These are phyloP conservation scores for Bacterosira constricta DNA, from an alignment of 108 stramenopile genomes.

Conservation along the genomic window DNA sequence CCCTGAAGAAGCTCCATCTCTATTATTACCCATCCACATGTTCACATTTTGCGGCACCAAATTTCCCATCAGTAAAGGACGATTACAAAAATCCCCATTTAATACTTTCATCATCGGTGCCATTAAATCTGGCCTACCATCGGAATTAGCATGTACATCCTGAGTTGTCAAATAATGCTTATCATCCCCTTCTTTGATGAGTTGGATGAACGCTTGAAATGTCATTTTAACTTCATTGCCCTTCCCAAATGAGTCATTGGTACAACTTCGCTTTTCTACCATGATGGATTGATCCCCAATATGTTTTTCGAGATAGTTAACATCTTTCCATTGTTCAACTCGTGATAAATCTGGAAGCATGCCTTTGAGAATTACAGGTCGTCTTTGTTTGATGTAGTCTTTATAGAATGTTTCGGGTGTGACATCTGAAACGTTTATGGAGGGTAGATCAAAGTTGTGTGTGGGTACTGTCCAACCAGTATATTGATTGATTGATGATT, in stretches of 20 bases:
- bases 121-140: conserved; percentile 61
- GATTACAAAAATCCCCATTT: conserved; percentile 62
- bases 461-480: conserved; percentile 43
- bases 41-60: conserved; percentile 83
- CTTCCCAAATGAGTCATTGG: conserved; percentile 40
- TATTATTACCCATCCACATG: conserved; percentile 87
- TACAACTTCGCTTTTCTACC: conserved; percentile 42
- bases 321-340: conserved; percentile 2
- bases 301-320: neutral
- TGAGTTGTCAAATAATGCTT: conserved; percentile 62
- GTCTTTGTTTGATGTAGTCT: conserved; percentile 44
- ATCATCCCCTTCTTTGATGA: conserved; percentile 13
- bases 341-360: conserved; percentile 22
- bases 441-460: conserved; percentile 11
- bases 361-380: conserved; percentile 50
- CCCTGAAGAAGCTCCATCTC: conserved; percentile 59
- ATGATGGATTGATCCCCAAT: conserved; percentile 16
- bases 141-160: conserved; percentile 42
- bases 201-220: conserved; percentile 28
- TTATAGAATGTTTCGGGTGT: conserved; percentile 46
- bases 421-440: conserved; percentile 18
- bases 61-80: conserved; percentile 65
- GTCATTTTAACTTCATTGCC: conserved; percentile 40
- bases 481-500: no score
- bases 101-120: conserved; percentile 42